Conservation (phyloP, 148 eudicot genomes). For the Rhododendron molle region DNA sequence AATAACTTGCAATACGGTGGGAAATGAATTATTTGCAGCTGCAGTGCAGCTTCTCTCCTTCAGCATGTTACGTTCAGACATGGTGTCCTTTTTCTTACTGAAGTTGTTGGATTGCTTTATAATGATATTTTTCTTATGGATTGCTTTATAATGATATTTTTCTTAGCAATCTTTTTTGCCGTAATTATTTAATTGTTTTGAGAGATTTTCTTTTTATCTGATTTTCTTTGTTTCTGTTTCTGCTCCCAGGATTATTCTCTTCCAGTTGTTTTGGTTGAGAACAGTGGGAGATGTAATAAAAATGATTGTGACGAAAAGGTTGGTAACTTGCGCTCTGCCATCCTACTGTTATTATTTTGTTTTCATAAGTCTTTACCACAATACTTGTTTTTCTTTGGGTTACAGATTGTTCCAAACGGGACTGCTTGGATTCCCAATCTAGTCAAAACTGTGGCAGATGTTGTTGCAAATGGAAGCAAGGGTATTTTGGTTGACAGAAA, state of each 20-base stretch:
- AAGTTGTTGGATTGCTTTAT: background rate
- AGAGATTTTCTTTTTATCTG: background rate
- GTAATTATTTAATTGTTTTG: background rate
- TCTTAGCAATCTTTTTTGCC: background rate
- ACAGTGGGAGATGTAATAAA: constrained; percentile 93
- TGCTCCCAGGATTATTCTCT: constrained; percentile 49
- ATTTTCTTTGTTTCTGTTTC: constrained; percentile 2
- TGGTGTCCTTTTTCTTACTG: background rate
- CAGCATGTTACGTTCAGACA: background rate
- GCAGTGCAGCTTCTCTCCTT: background rate
- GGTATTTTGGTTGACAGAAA: constrained; percentile 71
- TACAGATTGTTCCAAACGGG: constrained; percentile 80
- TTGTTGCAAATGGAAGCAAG: constrained; percentile 61
- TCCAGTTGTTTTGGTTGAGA: constrained; percentile 93
- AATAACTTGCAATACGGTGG: background rate
- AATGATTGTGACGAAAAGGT: constrained; percentile 91
- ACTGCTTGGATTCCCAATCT: constrained; percentile 85
- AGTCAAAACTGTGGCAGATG: constrained; percentile 58
- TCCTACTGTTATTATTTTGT: background rate
- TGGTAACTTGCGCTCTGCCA: constrained; percentile 1
- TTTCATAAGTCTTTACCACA: background rate
- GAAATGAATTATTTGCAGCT: background rate
- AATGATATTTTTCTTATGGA: background rate
- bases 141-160: background rate
- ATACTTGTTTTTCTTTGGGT: background rate